Base-by-base conservation (phyloP, 805 yeast species). In the Myxozyma neglecta region DNA sequence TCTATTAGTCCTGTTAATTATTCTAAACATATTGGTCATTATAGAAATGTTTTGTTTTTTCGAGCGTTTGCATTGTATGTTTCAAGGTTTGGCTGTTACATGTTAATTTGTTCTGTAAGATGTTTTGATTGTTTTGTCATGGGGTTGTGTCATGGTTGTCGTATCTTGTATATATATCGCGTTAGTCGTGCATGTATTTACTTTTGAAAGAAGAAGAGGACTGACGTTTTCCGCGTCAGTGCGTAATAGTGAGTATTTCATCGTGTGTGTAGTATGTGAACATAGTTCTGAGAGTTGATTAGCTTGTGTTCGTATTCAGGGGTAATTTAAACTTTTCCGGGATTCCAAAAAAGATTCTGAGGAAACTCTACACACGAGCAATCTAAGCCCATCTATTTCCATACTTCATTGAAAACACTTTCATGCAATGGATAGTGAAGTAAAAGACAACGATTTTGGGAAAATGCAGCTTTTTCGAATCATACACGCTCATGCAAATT, bases 401-500 rank as follows among this genome's bases (percentile, higher is more conserved):
- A 16, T 36, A 43, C 40, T 14, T 10, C 18, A 16, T 34, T 32
- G 5, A n/a, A 10, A 49, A 34, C 7, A 13, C 5, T 14, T 32
- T 7, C 44, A n/a, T 44, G 56, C 49, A 36, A 53, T 44, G 50
- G 42, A 43, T 16, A 53, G 20, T 24, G 50, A 53, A n/a, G 1
- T 32, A 18, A 14, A 5, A 10, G 16, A n/a, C 16, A 42, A 24
- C 29, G 34, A 42, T 32, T 14, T 6, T 42, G 46, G 10, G 6
- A 44, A 20, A 7, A 44, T 53, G 55, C 46, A 24, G 14, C 39
- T 36, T n/a, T 56, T 56, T 35, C 43, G 45, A 16, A 46, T 56
- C 7, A 18, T 56, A 34, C 54, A 49, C 36, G 32, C 35, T 20
- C 54, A 40, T 4, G 48, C 49, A 13, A 42, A 43, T 7, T 42